These are phyloP conservation scores for Mortierella sp. DNA, from an alignment of 371 early-diverging fungal species.

Conservation along the genomic window DNA sequence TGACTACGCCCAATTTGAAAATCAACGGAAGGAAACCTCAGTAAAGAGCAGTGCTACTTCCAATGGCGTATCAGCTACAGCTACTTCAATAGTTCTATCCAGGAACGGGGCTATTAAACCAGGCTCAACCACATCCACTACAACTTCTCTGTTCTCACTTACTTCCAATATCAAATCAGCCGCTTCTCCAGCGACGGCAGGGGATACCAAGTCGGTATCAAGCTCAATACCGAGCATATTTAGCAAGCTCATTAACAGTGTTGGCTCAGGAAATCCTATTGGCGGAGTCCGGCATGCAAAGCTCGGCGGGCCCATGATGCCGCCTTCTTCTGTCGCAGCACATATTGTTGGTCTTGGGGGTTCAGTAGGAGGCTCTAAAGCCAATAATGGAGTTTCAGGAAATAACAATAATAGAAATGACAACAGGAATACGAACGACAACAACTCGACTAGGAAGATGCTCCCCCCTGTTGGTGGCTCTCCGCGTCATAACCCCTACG, in stretches of 20 bases:
- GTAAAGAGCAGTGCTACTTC: neutral
- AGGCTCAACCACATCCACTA: slow-evolving; percentile 4
- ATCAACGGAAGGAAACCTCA: slow-evolving; percentile 7
- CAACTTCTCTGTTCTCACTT: slow-evolving; percentile 5
- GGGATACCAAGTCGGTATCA: neutral
- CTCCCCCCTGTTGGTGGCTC: slow-evolving; percentile 38
- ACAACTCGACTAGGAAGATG: slow-evolving; percentile 33
- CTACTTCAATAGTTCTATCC: slow-evolving; percentile 7
- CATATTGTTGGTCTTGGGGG: slow-evolving; percentile 45
- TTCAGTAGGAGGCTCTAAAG: slow-evolving; percentile 22
- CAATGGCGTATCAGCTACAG: neutral
- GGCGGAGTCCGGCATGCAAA: slow-evolving; percentile 50
- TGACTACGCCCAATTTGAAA: slow-evolving; percentile 21
- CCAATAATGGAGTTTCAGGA: slow-evolving; percentile 5
- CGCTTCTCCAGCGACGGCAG: slow-evolving; percentile 10
- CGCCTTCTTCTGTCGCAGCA: slow-evolving; percentile 40
- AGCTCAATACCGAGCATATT: slow-evolving; percentile 31
- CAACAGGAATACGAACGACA: slow-evolving; percentile 1
- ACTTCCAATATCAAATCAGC: neutral
- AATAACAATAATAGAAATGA: slow-evolving; percentile 8
- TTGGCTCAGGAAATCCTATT: slow-evolving; percentile 49
- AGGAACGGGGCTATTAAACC: slow-evolving; percentile 5
- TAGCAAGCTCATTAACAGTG: slow-evolving; percentile 44
- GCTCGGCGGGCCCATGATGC: slow-evolving; percentile 32
- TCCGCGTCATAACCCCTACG: slow-evolving; percentile 39